A percentile compares a stretch with the other conserved stretches of the same genome.
phyloP scores from a whole-genome alignment of 768 basidiomycete species.

The Dictyophora rubrovolvata region DNA sequence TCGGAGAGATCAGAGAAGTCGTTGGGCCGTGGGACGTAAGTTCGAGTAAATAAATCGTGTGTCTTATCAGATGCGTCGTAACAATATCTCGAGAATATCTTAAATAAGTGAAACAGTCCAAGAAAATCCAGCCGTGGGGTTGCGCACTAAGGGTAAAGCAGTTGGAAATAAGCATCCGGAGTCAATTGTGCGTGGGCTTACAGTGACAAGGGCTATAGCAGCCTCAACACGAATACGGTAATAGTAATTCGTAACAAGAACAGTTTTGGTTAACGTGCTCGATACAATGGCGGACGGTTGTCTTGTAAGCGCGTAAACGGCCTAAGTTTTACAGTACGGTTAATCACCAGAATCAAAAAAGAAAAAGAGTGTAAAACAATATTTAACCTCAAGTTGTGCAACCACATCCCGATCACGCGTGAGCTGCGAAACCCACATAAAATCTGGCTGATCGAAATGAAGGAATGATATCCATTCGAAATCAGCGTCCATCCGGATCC shows the following conservation, averaged over 20 bases:
- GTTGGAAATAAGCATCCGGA: slow-evolving; percentile 4
- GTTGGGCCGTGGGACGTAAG: slow-evolving; percentile 90
- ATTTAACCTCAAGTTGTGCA: slow-evolving; percentile 81
- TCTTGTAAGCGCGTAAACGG: slow-evolving; percentile 77
- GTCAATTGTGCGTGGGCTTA: slow-evolving; percentile 29
- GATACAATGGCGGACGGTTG: slow-evolving; percentile 80
- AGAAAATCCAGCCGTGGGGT: slow-evolving; percentile 73
- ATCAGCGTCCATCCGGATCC: slow-evolving; percentile 98
- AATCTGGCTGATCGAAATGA: slow-evolving; percentile 91
- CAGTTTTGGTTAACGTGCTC: slow-evolving; percentile 85
- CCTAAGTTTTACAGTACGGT: slow-evolving; percentile 38
- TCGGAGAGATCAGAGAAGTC: slow-evolving; percentile 87
- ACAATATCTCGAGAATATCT: slow-evolving; percentile 83
- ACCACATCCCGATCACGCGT: slow-evolving; percentile 94
- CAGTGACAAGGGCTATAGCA: slow-evolving; percentile 70
- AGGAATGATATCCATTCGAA: slow-evolving; percentile 97
- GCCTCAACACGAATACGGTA: slow-evolving; percentile 95
- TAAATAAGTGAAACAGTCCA: slow-evolving; percentile 92
- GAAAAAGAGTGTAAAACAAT: slow-evolving; percentile 18
- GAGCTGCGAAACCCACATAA: slow-evolving; percentile 97
- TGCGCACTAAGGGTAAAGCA: slow-evolving; percentile 53
- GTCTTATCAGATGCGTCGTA: slow-evolving; percentile 78
- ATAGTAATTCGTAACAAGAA: slow-evolving; percentile 91
- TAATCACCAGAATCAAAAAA: neutral
- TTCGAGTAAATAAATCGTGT: slow-evolving; percentile 77